These are phyloP conservation scores for Tricharina praecox DNA, from an alignment of 495 filamentous ascomycete genomes.

Conservation along the genomic window DNA sequence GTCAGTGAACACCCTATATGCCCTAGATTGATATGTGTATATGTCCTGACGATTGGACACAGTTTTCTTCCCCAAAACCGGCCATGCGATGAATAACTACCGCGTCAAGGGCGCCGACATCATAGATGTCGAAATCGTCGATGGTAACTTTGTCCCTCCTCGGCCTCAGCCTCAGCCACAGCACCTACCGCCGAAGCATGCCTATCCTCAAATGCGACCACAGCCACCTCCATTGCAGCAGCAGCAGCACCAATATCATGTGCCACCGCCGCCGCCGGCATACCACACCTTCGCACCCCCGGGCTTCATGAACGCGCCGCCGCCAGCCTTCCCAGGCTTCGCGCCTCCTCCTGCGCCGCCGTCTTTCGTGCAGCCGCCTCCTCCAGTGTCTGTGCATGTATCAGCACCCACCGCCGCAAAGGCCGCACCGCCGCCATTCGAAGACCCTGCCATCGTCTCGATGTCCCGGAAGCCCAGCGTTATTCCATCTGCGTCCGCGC, in stretches of 20 bases:
- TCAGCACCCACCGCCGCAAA: not conserved
- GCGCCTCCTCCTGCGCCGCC: no score
- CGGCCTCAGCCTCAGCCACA: no score
- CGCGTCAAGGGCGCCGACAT: not conserved
- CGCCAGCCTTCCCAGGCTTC: no score
- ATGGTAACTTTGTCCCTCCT: not conserved
- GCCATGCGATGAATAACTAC: constrained; percentile 23
- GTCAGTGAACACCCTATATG: constrained; percentile 32
- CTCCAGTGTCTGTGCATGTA: not conserved
- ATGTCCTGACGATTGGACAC: not conserved
- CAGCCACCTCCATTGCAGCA: not conserved
- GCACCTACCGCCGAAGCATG: no score
- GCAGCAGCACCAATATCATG: not conserved
- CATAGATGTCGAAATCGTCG: not conserved
- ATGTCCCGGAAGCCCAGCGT: constrained; percentile 16
- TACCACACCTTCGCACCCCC: constrained; percentile 20
- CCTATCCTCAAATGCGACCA: no score
- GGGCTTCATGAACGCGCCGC: not conserved
- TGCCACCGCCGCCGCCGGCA: constrained; percentile 40
- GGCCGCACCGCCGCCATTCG: constrained; percentile 22
- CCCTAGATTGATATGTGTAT: no score
- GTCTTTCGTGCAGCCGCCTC: not conserved
- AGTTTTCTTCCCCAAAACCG: constrained; percentile 15
- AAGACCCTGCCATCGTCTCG: constrained; percentile 38
- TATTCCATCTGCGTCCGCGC: not conserved